Evolutionary conservation across 2,329 filamentous ascomycete genomes (phyloP), one percentile per base, ranked within the genome.

Genomic region (Taxawa tesnikishii): DNA sequence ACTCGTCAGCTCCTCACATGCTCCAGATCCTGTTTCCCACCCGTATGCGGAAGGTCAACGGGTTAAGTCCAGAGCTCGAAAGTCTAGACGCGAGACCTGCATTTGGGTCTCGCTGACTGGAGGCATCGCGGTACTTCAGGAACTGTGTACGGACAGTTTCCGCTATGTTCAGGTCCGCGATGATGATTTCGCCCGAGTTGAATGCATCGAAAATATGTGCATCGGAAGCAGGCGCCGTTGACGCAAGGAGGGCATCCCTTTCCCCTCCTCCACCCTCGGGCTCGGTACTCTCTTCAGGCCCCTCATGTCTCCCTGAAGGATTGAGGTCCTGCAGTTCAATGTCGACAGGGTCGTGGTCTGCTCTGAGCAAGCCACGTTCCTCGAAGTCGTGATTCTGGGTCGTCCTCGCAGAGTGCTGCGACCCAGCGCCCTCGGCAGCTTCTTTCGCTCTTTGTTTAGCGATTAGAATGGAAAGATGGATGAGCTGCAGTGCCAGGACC

Each of bases 311-410:
- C 11, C 32, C 31, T 36, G 47, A 28, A 29, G 51, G 25, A 36
- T 46, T 45, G 31, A 58, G 26, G 32, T 50, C 44, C 28, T 62
- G 55, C 38, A 59, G 46, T 38, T 64, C 61, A 25, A 58, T 51
- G 29, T 57, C 60, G 6, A 58, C 46, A 8, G 38, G 38, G 48
- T 51, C 34, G 43, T 54, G 34, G 49, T 53, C 56, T 37, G 34
- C 41, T 10, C 44, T 32, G 19, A 32, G 33, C 28, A 36, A 49
- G 2, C 73, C 73, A 17, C 68, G 61, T 49, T 77, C 73, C 53
- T 77, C 73, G 5, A 65, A 57, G 40, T 77, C 72, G 35, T 69
- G 58, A 43, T 73, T 69, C 45, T 75, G 73, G n/a, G 36, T 31
- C 12, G 38, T 38, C 10, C 32, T 33, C 25, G 36, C 37, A n/a